These are phyloP conservation scores for Cinchona pubescens DNA, from an alignment of 257 asterid genomes.

Conservation along the genomic window DNA sequence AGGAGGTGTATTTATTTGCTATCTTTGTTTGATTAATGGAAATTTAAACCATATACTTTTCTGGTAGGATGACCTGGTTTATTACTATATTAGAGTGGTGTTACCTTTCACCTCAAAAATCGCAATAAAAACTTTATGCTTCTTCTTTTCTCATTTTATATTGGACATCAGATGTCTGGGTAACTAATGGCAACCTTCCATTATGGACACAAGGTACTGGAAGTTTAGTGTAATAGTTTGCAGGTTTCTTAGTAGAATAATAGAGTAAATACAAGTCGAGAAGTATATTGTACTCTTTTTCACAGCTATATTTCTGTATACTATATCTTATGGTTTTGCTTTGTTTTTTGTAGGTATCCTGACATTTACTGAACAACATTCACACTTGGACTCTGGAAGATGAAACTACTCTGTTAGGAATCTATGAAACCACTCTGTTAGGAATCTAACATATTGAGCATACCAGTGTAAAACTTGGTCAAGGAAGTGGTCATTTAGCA, in stretches of 20 bases:
- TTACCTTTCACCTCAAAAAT: too few species aligned
- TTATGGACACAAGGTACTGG: background rate
- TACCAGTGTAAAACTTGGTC: constrained; percentile 31
- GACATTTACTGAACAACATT: background rate
- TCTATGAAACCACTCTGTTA: too few species aligned
- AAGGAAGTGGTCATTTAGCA: constrained; percentile 52
- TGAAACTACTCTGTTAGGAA: too few species aligned
- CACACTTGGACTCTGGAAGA: background rate
- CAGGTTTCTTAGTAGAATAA: background rate
- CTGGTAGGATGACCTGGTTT: background rate
- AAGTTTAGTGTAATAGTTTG: background rate
- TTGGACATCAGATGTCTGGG: background rate
- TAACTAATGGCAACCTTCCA: background rate
- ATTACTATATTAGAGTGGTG: background rate
- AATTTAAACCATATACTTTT: too few species aligned
- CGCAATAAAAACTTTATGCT: too few species aligned
- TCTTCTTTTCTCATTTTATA: too few species aligned
- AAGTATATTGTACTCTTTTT: background rate
- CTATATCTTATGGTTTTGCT: background rate
- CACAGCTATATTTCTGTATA: background rate
- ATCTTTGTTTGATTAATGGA: too few species aligned
- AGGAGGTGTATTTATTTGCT: too few species aligned
- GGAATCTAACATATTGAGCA: too few species aligned
- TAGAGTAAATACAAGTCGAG: background rate
- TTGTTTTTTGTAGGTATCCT: constrained; percentile 6